Evolutionary conservation across 73 alveolate genomes (phyloP).

Genomic region (Blepharisma japonicum): DNA sequence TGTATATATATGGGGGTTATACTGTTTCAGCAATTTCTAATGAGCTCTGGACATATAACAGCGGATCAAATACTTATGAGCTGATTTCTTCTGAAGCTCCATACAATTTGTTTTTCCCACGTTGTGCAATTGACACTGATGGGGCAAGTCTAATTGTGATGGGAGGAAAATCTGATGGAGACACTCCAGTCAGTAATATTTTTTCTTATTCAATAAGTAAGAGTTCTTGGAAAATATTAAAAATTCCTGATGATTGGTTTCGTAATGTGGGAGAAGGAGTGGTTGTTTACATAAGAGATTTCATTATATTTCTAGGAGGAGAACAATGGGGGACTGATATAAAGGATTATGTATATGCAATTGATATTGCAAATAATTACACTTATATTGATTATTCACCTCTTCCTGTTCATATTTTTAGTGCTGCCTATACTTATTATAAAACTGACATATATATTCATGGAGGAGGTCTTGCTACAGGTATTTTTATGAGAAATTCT

Average conservation of each 20-base stretch:
- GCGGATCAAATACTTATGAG: not conserved
- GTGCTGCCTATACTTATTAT: not conserved
- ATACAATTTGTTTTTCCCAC: not conserved
- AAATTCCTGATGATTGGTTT: not conserved
- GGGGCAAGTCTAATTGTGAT: not conserved
- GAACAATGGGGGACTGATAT: not conserved
- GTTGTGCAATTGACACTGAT: not conserved
- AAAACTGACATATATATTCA: not conserved
- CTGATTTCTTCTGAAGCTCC: not conserved
- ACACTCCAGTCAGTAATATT: not conserved
- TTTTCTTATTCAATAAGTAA: not conserved
- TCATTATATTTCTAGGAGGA: not conserved
- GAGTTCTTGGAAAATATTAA: not conserved
- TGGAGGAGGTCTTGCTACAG: not conserved
- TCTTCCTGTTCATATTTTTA: not conserved
- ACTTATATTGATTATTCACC: not conserved
- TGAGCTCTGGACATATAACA: not conserved
- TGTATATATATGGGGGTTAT: not conserved
- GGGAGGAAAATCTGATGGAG: not conserved
- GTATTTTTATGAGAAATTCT: not conserved
- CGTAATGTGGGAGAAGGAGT: not conserved
- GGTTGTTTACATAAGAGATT: not conserved
- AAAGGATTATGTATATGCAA: not conserved
- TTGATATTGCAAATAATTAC: not conserved
- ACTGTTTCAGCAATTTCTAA: not conserved